Evolutionary conservation across 2,329 filamentous ascomycete genomes (phyloP).

Genomic region (Ascochyta clinopodiicola): DNA sequence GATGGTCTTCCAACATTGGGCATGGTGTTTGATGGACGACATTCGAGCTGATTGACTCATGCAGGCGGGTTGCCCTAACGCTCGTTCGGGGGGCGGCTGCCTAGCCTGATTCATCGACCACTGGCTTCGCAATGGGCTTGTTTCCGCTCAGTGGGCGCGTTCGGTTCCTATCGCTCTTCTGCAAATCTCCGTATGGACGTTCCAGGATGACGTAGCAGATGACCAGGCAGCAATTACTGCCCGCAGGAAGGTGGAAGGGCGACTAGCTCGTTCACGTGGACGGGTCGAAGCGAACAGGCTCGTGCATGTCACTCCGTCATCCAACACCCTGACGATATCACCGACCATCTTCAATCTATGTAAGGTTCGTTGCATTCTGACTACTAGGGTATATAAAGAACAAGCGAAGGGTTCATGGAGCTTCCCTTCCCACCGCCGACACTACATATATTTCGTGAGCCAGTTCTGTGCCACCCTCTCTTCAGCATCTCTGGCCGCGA

Average conservation of each 20-base stretch:
- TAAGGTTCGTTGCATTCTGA: background rate
- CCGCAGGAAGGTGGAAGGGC: background rate
- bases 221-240: background rate
- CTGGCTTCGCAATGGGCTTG: background rate
- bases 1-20: constrained; percentile 42
- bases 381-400: constrained; percentile 4
- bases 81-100: background rate
- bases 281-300: constrained; percentile 1
- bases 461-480: background rate
- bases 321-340: background rate
- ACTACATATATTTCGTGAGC: constrained; percentile 4
- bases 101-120: constrained; percentile 4
- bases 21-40: constrained; percentile 22
- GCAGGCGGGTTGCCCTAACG: background rate
- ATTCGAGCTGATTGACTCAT: constrained; percentile 1
- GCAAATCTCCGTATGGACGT: background rate
- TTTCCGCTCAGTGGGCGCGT: background rate
- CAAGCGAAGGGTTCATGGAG: background rate
- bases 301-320: background rate
- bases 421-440: too few species aligned
- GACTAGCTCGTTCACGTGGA: background rate
- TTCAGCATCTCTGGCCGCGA: background rate
- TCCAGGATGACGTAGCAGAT: background rate
- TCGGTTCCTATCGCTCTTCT: background rate
- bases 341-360: background rate